Evolutionary conservation across 805 yeast species (phyloP), one percentile per base, ranked within the genome.

Genomic region (Zygoascus biomembranicola): DNA sequence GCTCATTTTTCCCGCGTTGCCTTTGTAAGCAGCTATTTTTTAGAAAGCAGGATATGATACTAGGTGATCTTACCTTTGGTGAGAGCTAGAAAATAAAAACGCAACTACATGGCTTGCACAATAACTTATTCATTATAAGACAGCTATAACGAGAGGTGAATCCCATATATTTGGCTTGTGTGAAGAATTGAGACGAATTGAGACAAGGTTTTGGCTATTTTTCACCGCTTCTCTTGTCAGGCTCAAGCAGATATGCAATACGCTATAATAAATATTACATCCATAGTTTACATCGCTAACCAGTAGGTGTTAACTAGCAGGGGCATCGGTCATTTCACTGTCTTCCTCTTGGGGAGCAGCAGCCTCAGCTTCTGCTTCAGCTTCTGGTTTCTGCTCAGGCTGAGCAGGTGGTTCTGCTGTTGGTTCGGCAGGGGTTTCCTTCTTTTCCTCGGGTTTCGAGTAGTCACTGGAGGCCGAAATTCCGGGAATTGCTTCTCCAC

Each of bases 401-500:
- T 42, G 46, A 26, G 47, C 10, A 14, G 32, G 6, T 10, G 41
- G 37, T 23, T 53, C 56, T 16, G 42, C 49, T 20, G 50, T 2
- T 3, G 56, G 47, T 35, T 53, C 56, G 20, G 56, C 31, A 39
- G 14, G 19, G 28, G 3, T 6, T 23, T 23, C 28, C 49, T 18
- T 41, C 16, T 20, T 16, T 19, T 13, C 28, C n/a, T 32, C 53
- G 13, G 55, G 32, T 16, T 20, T 48, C 49, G 49, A 55, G 44
- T 54, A 51, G 39, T 43, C 52, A 8, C 52, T 55, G 26, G 53
- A 63, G 61, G 49, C 62, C 66, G 60, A 55, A 18, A 77, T 67
- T 3, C 80, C 79, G 2, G 78, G 76, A 57, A 75, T 73, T 1
- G 78, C 67, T 49, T 72, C 78, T 19, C 71, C 75, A 8, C 78